Percentiles rank a stretch among this genome's conserved stretches.
phyloP scores from a whole-genome alignment of 225 moss, liverwort and hornwort genomes.

The Thuidium tamariscinum region DNA sequence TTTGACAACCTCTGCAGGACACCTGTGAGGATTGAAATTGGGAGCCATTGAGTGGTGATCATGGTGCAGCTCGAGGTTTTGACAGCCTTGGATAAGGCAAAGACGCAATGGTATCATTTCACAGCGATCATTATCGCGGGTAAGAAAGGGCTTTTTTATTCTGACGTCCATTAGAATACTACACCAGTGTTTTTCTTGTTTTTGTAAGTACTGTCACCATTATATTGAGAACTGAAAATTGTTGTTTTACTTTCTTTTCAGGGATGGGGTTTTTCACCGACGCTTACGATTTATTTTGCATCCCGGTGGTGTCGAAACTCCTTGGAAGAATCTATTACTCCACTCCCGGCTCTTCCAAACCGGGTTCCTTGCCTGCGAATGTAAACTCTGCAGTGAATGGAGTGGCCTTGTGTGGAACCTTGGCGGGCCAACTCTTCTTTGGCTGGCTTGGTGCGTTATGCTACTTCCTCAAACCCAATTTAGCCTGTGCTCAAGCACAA shows the following conservation, averaged over 20 bases:
- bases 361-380: slow-evolving; percentile 23
- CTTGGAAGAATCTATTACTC: slow-evolving; percentile 41
- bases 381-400: slow-evolving; percentile 37
- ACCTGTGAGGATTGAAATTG: not conserved
- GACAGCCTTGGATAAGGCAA: slow-evolving; percentile 40
- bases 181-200: not conserved
- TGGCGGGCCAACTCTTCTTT: slow-evolving; percentile 48
- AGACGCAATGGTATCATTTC: slow-evolving; percentile 50
- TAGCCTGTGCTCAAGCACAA: not conserved
- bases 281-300: slow-evolving; percentile 44
- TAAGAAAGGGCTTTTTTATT: not conserved
- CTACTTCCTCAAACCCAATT: not conserved
- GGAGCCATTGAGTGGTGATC: not conserved
- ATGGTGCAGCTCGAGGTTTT: slow-evolving; percentile 50
- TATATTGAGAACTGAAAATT: not conserved
- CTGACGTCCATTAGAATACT: too few species aligned
- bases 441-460: slow-evolving; percentile 35
- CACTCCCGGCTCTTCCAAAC: not conserved
- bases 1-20: not conserved
- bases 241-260: not conserved
- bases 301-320: slow-evolving; percentile 32
- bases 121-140: slow-evolving; percentile 49
- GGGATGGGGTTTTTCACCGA: slow-evolving; percentile 56
- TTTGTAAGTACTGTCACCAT: not conserved
- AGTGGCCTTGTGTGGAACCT: slow-evolving; percentile 36